phyloP scores from a whole-genome alignment of 768 basidiomycete genomes.

The Pleurotus cornucopiae region DNA sequence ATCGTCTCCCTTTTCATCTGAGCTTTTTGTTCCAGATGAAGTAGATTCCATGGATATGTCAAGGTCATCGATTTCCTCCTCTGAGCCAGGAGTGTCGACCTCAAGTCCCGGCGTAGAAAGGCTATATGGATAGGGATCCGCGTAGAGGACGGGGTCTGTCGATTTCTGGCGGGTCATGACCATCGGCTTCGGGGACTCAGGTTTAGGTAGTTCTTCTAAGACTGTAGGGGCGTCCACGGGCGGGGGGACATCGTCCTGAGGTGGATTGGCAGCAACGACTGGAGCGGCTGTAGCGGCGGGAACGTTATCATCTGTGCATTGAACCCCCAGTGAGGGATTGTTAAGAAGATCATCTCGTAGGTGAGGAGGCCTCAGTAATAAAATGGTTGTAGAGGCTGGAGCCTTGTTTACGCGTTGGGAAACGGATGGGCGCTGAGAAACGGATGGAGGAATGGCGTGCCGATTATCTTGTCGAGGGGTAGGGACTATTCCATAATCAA shows the following conservation, averaged over 20 bases:
- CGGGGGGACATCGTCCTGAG: neutral
- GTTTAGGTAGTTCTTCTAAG: neutral
- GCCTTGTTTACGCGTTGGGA: no score
- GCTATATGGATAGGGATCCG: constrained; percentile 44
- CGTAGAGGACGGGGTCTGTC: constrained; percentile 27
- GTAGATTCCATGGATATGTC: constrained; percentile 18
- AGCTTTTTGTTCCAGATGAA: constrained; percentile 24
- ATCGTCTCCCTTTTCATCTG: constrained; percentile 16
- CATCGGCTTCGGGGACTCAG: constrained; percentile 1
- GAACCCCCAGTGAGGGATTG: no score
- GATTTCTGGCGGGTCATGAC: constrained; percentile 9
- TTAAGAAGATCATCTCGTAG: no score
- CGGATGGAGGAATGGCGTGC: no score
- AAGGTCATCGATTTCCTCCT: constrained; percentile 7
- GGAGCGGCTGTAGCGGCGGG: no score
- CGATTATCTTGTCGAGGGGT: no score
- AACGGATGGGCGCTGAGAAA: no score
- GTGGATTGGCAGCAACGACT: neutral
- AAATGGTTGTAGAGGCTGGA: no score
- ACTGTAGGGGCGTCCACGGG: neutral
- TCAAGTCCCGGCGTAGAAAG: constrained; percentile 37
- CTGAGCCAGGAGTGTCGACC: neutral
- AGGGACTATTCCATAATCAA: no score
- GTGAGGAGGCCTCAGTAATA: no score
- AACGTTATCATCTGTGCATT: no score